Conservation (phyloP, 2,329 filamentous ascomycete genomes). For the Elsinoe australis region DNA sequence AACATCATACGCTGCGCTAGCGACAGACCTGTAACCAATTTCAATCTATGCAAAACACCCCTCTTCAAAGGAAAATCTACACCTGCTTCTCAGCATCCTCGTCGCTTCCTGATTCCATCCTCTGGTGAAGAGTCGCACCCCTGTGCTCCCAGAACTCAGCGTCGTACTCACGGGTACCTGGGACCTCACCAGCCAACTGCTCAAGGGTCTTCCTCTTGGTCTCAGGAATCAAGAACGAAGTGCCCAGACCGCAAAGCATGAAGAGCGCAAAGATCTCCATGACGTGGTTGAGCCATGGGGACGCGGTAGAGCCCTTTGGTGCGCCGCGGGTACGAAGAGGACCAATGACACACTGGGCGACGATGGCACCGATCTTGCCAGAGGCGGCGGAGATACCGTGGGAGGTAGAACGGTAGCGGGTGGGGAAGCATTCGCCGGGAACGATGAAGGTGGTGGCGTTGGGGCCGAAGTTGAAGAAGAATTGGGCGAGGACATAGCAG, state of each 20-base stretch:
- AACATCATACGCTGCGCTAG: too few species aligned
- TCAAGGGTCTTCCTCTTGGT: slow-evolving; percentile 69
- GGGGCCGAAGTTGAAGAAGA: slow-evolving; percentile 50
- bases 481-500: slow-evolving; percentile 42
- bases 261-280: slow-evolving; percentile 74
- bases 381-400: slow-evolving; percentile 44
- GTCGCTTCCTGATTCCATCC: slow-evolving; percentile 6
- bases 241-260: slow-evolving; percentile 65
- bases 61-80: background rate
- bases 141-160: slow-evolving; percentile 21
- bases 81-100: slow-evolving; percentile 8
- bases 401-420: slow-evolving; percentile 41
- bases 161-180: slow-evolving; percentile 48
- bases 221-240: slow-evolving; percentile 66
- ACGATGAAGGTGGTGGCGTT: slow-evolving; percentile 47
- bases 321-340: slow-evolving; percentile 49
- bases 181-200: slow-evolving; percentile 59
- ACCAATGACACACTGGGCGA: slow-evolving; percentile 44
- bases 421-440: slow-evolving; percentile 47
- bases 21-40: too few species aligned
- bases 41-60: background rate
- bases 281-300: slow-evolving; percentile 63
- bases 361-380: slow-evolving; percentile 44
- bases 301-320: slow-evolving; percentile 43
- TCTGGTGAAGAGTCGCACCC: background rate